Evolutionary conservation across 441 rosid species (phyloP).

Genomic region (Codiaeum variegatum): DNA sequence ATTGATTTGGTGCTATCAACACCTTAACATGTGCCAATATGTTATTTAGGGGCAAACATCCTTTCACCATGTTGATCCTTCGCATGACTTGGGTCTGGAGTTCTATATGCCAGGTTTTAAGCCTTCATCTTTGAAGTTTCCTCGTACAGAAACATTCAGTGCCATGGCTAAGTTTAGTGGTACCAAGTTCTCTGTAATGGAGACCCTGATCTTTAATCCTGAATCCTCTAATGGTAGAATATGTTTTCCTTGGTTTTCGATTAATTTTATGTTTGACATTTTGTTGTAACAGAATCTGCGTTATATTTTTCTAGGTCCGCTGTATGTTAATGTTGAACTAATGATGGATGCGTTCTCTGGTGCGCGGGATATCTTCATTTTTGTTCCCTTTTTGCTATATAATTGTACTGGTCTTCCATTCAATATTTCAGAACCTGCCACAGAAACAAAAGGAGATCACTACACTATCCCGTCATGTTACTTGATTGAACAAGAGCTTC

Average conservation of each 20-base stretch:
- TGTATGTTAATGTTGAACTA: slow-evolving; percentile 71
- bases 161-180: slow-evolving; percentile 68
- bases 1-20: slow-evolving; percentile 11
- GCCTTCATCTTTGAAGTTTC: slow-evolving; percentile 64
- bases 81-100: slow-evolving; percentile 74
- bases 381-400: slow-evolving; percentile 73
- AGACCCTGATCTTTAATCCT: slow-evolving; percentile 57
- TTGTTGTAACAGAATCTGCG: slow-evolving; percentile 18
- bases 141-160: slow-evolving; percentile 71
- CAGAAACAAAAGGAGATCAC: slow-evolving; percentile 46
- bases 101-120: slow-evolving; percentile 60
- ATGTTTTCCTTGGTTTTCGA: slow-evolving; percentile 12
- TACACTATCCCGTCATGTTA: slow-evolving; percentile 74
- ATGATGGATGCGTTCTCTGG: slow-evolving; percentile 86
- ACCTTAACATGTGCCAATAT: slow-evolving; percentile 15
- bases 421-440: slow-evolving; percentile 52
- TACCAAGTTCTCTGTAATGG: slow-evolving; percentile 61
- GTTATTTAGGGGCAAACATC: slow-evolving; percentile 57
- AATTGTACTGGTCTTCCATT: slow-evolving; percentile 87
- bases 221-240: slow-evolving; percentile 48
- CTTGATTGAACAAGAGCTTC: slow-evolving; percentile 47
- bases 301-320: slow-evolving; percentile 49
- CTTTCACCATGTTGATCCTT: slow-evolving; percentile 87
- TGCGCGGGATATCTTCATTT: slow-evolving; percentile 76
- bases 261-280: not conserved